Conservation (phyloP, 345 rosid species). For the Citropsis articulata region DNA sequence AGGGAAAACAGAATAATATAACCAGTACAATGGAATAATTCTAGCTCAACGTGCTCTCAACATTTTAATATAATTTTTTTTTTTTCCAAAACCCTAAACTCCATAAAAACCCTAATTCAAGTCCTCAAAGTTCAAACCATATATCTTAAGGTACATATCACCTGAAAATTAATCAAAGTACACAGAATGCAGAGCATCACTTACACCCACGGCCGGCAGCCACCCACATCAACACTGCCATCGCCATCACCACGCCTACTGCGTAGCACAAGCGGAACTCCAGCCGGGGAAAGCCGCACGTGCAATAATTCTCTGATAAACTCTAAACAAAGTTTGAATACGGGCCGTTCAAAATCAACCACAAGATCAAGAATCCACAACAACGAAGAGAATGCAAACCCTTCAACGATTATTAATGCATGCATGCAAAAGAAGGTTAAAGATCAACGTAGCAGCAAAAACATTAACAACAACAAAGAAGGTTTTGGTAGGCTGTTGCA, state of each 20-base stretch:
- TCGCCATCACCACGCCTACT: conserved; percentile 21
- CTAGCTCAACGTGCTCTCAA: conserved; percentile 13
- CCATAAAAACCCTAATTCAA: not conserved
- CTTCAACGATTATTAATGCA: not conserved
- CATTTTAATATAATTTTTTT: not conserved
- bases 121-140: not conserved
- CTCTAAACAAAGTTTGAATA: conserved; percentile 19
- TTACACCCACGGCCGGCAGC: conserved; percentile 15
- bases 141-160: not conserved
- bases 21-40: not conserved
- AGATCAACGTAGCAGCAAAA: not conserved
- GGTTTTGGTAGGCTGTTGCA: conserved; percentile 36
- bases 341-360: conserved; percentile 40
- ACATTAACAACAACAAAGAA: not conserved
- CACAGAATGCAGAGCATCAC: conserved; percentile 20
- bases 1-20: not conserved
- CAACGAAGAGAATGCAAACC: conserved; percentile 13
- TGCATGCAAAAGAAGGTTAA: conserved; percentile 16
- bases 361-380: conserved; percentile 21
- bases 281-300: conserved; percentile 17
- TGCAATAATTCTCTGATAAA: not conserved
- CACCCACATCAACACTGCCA: not conserved
- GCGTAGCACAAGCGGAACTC: conserved; percentile 47
- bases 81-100: not conserved
- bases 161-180: not conserved